Base-by-base conservation (phyloP, 2,329 filamentous ascomycete genomes). In the Ascochyta koolunga region DNA sequence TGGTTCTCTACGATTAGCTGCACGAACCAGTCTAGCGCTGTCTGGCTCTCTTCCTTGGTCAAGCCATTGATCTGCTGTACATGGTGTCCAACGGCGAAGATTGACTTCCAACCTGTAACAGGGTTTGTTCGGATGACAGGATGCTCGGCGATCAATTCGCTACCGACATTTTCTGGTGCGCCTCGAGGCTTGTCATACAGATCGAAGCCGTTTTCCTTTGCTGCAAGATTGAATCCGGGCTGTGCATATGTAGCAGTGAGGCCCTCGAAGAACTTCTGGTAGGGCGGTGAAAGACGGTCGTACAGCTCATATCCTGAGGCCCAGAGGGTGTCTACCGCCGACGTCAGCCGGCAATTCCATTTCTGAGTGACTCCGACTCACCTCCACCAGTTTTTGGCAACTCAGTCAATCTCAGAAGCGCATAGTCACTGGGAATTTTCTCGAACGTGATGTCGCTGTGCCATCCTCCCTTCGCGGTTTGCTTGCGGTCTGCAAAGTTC, bases 121-220 rank as follows among this genome's bases (percentile, higher is more conserved):
- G 67, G 67, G 31, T 69, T 70, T 1, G 84, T 87, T 15, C 84
- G 78, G 5, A 86, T 76, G 0, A 86, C 78, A 0, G 83, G 83
- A 59, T 87, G 84, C 0, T 78, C 70, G 0, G 83, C 79, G 18
- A 71, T 73, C 15, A 87, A 68, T 1, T 79, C 73, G 2, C 65
- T 66, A 7, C 84, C 84, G 2, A 82, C 70, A 63, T 87, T 87
- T 59, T 81, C 77, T 0, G 84, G 82, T 0, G 80, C 74, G 5
- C 83, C 83, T 18, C 84, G 76, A 15, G 76, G 70, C 32, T 77
- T 75, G 10, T 76, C 69, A 68, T 83, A 81, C 1, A 83, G 58
- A 46, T 77, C 68, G 65, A 81, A 81, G 9, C 62, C 60, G 42
- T 71, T 65, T 32, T 67, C 69, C n/a, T 66, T 64, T 4, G 75